These are phyloP conservation scores for Crithidia fasciculata DNA, from an alignment of 208 protist genomes.

Conservation along the genomic window DNA sequence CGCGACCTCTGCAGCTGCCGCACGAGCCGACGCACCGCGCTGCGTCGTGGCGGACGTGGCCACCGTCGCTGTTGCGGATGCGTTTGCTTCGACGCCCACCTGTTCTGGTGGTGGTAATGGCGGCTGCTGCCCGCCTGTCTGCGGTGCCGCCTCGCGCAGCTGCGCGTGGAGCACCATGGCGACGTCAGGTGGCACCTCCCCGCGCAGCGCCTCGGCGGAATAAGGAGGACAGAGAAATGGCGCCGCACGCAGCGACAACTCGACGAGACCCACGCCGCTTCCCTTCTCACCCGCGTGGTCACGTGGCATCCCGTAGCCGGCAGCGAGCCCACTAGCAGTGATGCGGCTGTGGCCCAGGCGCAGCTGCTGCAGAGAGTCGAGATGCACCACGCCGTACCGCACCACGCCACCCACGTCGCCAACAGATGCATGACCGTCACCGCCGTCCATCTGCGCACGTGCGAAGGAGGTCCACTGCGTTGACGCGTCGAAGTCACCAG, in stretches of 20 bases:
- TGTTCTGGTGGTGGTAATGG: neutral
- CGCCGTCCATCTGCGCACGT: too few relatives aligned
- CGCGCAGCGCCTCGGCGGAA: neutral
- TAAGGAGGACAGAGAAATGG: constrained; percentile 7
- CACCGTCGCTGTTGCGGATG: too few relatives aligned
- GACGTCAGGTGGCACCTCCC: constrained; percentile 2
- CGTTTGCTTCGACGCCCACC: too few relatives aligned
- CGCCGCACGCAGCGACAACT: constrained; percentile 2
- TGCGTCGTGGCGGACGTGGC: too few relatives aligned
- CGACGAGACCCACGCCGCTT: neutral
- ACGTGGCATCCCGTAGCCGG: constrained; percentile 6
- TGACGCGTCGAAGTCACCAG: neutral
- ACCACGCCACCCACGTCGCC: neutral
- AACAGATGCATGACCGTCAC: too few relatives aligned
- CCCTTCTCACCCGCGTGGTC: neutral
- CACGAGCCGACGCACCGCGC: too few relatives aligned
- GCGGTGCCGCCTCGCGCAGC: neutral
- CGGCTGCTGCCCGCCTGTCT: neutral
- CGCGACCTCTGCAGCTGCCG: neutral
- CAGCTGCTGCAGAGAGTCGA: neutral
- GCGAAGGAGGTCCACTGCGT: neutral
- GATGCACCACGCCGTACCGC: constrained; percentile 5
- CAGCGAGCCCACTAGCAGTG: constrained; percentile 3
- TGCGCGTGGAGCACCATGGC: neutral
- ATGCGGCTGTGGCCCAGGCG: constrained; percentile 11